phyloP scores from a whole-genome alignment of 2,329 filamentous ascomycete genomes.

The Calonectria montana region DNA sequence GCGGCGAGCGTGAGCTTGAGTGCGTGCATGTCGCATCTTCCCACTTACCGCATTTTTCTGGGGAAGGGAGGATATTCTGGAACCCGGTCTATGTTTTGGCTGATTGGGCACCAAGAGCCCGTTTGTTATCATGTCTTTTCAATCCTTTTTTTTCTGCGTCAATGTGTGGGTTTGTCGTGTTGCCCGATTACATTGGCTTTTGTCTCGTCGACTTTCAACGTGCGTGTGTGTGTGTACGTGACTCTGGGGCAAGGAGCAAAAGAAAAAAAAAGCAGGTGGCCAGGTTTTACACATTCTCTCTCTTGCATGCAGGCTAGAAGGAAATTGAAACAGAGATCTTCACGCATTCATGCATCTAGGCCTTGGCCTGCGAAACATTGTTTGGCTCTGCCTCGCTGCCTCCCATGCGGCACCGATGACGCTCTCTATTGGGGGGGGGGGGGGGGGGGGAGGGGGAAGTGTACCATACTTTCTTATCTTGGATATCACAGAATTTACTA shows the following conservation, averaged over 20 bases:
- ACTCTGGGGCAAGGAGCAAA: not conserved
- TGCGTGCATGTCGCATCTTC: constrained; percentile 17
- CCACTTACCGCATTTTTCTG: not conserved
- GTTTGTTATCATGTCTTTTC: not conserved
- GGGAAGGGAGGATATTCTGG: constrained; percentile 10
- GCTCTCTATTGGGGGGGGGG: not conserved
- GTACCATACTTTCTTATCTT: too few species aligned
- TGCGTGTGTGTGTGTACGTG: not conserved
- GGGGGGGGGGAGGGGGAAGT: too few species aligned
- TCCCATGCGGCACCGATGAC: not conserved
- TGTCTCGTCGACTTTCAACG: not conserved
- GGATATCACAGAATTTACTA: too few species aligned
- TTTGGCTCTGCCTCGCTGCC: not conserved
- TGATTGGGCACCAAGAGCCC: not conserved
- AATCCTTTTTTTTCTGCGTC: not conserved
- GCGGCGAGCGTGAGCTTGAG: constrained; percentile 18
- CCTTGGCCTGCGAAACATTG: not conserved
- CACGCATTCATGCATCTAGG: not conserved
- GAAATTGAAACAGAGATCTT: not conserved
- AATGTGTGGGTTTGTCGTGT: not conserved
- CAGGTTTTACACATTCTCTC: not conserved
- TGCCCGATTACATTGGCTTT: not conserved
- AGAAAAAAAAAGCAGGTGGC: not conserved
- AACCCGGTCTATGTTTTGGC: constrained; percentile 6
- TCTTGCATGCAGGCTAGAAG: not conserved